Base-by-base conservation (phyloP, 2,329 filamentous ascomycete species). In the Aureobasidium sp. region DNA sequence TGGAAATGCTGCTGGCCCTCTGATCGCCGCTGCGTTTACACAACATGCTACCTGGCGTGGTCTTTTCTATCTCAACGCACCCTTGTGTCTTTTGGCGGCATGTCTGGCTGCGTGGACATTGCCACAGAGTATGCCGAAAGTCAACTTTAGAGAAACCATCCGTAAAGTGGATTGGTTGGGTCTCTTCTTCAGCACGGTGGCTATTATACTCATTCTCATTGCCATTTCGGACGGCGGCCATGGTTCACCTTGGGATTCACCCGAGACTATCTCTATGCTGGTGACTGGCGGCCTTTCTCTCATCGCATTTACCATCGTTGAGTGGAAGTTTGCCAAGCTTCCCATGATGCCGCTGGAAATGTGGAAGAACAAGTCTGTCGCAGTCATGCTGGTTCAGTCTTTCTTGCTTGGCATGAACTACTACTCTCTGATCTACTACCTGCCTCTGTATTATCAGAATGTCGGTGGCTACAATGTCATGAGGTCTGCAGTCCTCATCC, bases 371-470 rank as follows among this genome's bases (percentile, higher is more conserved):
- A 66, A 67, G 16, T 72, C 79, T 6, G 70, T 85, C 6, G 68
- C 70, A 19, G 70, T 78, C 6, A 74, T 86, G 56, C 68, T 85
- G 42, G 35, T 74, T 3, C 79, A 85, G 60, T 79, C 75, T 61
- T 77, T 85, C 57, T 66, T 86, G 19, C 74, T 83, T 19, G 80
- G 83, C 4, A 70, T 77, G 1, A 84, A 81, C 59, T 81, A 83
- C 58, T 68, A 80, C 21, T 73, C 78, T n/a, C 78, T 80, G 56
- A 66, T 78, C 6, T 77, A 77, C 57, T 77, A 70, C 74, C 2
- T 75, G 76, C 54, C 66, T 72, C 54, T 69, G 0, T 75, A 75
- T 56, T 75, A 76, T 56, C 74, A 75, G 49, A 68, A 75, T 65
- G 17, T 75, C 73, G 58, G 71, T 67, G 0, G 68, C 70, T 72